A percentile compares a stretch with the other conserved stretches of the same genome.
phyloP scores from a whole-genome alignment of 2,329 filamentous ascomycete species.

The Fusarium robinianum region DNA sequence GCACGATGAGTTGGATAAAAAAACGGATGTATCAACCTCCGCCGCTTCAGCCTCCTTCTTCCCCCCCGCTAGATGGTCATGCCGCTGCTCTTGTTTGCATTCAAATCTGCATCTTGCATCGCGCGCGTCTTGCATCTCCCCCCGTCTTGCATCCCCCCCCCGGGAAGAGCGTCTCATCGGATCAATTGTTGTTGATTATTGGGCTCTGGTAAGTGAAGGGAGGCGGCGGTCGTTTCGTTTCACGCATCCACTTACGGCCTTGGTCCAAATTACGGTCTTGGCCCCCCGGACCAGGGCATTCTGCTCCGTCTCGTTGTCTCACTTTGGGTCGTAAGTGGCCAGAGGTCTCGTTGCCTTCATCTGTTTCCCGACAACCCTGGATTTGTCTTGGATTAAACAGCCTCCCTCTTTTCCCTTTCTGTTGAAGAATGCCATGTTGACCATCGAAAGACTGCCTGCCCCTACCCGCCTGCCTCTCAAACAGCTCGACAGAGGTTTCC shows the following conservation, averaged over 20 bases:
- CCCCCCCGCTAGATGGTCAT: constrained; percentile 5
- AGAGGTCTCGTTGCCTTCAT: constrained; percentile 8
- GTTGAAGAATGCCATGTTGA: constrained; percentile 1
- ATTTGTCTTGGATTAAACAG: constrained; percentile 3
- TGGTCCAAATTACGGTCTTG: constrained; percentile 32
- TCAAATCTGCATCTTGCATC: constrained; percentile 15
- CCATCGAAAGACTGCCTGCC: neutral
- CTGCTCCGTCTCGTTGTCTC: constrained; percentile 10
- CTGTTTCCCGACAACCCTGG: no score
- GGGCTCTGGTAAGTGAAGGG: constrained; percentile 9
- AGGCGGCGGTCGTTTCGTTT: constrained; percentile 33
- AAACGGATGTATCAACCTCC: no score
- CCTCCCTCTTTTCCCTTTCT: constrained; percentile 7
- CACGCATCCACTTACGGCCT: constrained; percentile 26
- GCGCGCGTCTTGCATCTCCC: constrained; percentile 1
- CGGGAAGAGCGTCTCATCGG: no score
- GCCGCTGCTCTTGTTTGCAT: constrained; percentile 12
- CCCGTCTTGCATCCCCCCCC: no score
- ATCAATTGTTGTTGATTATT: no score
- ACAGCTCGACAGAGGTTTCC: no score
- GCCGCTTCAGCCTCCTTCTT: neutral
- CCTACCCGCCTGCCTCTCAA: no score
- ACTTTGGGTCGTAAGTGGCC: neutral
- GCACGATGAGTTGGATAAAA: constrained; percentile 47
- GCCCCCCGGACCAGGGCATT: constrained; percentile 22